Evolutionary conservation across 1,284 basidiomycete genomes (phyloP).

Genomic region (Austroboletus rostrupii): DNA sequence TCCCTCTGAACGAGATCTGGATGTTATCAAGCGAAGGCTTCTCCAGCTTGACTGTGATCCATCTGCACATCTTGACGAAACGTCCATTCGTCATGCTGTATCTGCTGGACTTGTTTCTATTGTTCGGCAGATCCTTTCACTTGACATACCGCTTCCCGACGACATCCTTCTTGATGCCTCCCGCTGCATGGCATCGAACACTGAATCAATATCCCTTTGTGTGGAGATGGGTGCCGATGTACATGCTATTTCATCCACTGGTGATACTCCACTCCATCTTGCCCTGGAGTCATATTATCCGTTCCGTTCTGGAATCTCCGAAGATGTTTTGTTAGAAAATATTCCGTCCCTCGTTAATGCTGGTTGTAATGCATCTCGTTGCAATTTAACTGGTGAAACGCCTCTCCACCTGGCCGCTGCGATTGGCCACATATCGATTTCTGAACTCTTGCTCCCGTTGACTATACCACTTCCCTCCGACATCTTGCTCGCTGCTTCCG

Average conservation of each 20-base stretch:
- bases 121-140: neutral
- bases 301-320: neutral
- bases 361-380: conserved; percentile 5
- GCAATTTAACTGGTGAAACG: conserved; percentile 1
- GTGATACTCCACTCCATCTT: conserved; percentile 5
- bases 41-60: conserved; percentile 5
- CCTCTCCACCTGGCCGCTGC: conserved; percentile 1
- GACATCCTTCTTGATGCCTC: conserved; percentile 10
- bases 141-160: neutral
- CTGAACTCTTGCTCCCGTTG: conserved; percentile 1
- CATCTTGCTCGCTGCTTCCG: neutral
- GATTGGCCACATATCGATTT: neutral
- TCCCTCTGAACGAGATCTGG: neutral
- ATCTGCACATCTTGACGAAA: neutral
- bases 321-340: neutral
- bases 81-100: neutral
- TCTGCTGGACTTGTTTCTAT: conserved; percentile 1
- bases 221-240: conserved; percentile 1
- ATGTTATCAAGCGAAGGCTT: conserved; percentile 4
- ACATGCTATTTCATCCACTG: neutral
- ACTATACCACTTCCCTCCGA: conserved; percentile 1
- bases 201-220: conserved; percentile 2
- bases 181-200: neutral
- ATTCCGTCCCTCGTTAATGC: neutral
- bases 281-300: neutral